phyloP scores from a whole-genome alignment of 2,329 filamentous ascomycete species.

The Pseudocercospora crystallina region DNA sequence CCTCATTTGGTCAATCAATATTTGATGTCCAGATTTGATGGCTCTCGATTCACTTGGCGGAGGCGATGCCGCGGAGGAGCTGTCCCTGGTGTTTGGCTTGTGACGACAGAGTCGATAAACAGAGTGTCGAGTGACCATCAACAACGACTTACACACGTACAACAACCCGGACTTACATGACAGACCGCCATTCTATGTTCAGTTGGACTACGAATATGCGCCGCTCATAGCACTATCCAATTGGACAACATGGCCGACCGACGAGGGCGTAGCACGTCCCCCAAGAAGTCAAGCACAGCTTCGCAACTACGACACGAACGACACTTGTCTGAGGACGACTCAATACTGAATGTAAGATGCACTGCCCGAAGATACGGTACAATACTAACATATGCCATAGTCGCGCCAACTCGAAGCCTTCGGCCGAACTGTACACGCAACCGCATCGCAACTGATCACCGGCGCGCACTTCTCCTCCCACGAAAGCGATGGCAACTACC shows the following conservation, averaged over 20 bases:
- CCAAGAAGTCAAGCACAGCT: slow-evolving; percentile 21
- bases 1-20: too few species aligned
- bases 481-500: slow-evolving; percentile 64
- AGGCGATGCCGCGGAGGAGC: background rate
- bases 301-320: slow-evolving; percentile 15
- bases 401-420: slow-evolving; percentile 88
- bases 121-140: slow-evolving; percentile 8
- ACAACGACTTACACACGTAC: background rate
- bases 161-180: background rate
- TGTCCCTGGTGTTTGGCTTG: too few species aligned
- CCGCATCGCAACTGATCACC: slow-evolving; percentile 80
- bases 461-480: slow-evolving; percentile 42
- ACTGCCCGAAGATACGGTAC: background rate
- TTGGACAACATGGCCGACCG: slow-evolving; percentile 23
- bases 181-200: background rate
- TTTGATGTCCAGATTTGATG: too few species aligned
- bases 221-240: slow-evolving; percentile 8
- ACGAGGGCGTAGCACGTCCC: slow-evolving; percentile 33
- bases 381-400: slow-evolving; percentile 46
- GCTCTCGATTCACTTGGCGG: too few species aligned
- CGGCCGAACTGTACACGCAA: slow-evolving; percentile 89
- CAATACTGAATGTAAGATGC: slow-evolving; percentile 22
- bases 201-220: slow-evolving; percentile 12
- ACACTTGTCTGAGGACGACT: slow-evolving; percentile 23
- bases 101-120: background rate